These are phyloP conservation scores for Nemania abortiva DNA, from an alignment of 2,329 filamentous ascomycete species.

Conservation along the genomic window DNA sequence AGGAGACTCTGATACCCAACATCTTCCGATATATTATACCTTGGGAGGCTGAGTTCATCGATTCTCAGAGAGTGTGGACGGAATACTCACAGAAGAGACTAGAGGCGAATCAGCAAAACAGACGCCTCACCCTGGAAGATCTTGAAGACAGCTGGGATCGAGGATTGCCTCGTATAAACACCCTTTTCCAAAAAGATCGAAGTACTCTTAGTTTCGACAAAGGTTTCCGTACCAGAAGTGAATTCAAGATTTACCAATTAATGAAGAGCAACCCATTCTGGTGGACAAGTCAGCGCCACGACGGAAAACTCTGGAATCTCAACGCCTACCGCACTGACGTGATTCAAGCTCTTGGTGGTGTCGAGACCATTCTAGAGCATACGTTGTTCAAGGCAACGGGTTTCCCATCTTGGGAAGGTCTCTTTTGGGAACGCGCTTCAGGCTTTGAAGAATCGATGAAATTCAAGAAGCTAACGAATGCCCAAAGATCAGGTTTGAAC, in stretches of 20 bases:
- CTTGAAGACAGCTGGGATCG: constrained; percentile 99
- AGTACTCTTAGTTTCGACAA: constrained; percentile 98
- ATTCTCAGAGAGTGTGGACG: constrained; percentile 98
- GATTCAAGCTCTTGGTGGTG: constrained; percentile 94
- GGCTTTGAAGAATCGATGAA: constrained; percentile 81
- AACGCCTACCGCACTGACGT: constrained; percentile 97
- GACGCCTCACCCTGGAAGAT: constrained; percentile 92
- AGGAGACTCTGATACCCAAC: constrained; percentile 97
- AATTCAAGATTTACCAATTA: constrained; percentile 98
- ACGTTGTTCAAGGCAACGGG: constrained; percentile 97
- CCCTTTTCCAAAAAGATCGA: constrained; percentile 97
- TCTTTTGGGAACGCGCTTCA: constrained; percentile 81
- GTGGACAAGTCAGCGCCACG: constrained; percentile 98
- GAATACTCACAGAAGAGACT: constrained; percentile 98
- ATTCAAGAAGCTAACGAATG: constrained; percentile 99
- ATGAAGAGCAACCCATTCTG: constrained; percentile 99
- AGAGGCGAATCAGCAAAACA: constrained; percentile 97
- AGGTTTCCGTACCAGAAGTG: constrained; percentile 92
- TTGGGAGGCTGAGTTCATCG: constrained; percentile 99
- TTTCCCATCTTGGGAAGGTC: constrained; percentile 95
- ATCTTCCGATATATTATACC: constrained; percentile 99
- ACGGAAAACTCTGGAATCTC: constrained; percentile 97
- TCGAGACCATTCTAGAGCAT: constrained; percentile 97
- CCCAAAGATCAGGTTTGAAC: constrained; percentile 94
- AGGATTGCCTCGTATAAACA: constrained; percentile 97